Percentiles rank a stretch among this genome's conserved stretches.
These are phyloP conservation scores for Sesbania bispinosa DNA, from an alignment of 306 rosid genomes.

Conservation along the genomic window DNA sequence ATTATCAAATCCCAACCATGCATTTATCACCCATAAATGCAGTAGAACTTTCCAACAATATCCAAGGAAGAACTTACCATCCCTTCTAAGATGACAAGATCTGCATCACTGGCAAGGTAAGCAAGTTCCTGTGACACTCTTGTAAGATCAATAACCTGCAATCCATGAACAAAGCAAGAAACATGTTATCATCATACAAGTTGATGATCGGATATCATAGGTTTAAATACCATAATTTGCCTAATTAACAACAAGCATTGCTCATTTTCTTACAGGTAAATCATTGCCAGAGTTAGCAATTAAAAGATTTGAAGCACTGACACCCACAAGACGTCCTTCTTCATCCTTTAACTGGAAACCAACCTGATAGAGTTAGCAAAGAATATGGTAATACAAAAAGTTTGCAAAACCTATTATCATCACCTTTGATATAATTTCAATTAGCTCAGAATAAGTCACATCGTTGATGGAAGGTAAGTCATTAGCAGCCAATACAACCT, in stretches of 20 bases:
- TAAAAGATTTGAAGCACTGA: constrained; percentile 69
- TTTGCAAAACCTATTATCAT: neutral
- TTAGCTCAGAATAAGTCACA: constrained; percentile 70
- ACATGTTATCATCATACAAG: neutral
- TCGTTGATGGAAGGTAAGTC: constrained; percentile 96
- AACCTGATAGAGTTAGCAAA: constrained; percentile 29
- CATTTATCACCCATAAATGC: neutral
- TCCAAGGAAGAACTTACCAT: constrained; percentile 63
- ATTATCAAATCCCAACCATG: neutral
- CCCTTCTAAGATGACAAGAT: constrained; percentile 89
- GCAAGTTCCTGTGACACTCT: constrained; percentile 84
- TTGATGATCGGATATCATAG: neutral
- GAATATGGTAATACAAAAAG: constrained; percentile 12
- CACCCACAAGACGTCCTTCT: constrained; percentile 59
- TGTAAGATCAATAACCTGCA: constrained; percentile 89
- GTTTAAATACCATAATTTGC: constrained; percentile 2
- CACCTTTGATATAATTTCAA: constrained; percentile 82
- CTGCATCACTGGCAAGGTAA: constrained; percentile 81
- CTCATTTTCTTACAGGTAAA: constrained; percentile 79
- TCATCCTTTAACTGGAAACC: constrained; percentile 79
- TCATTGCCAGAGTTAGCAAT: constrained; percentile 92
- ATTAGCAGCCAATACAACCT: constrained; percentile 97
- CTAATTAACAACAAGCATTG: neutral
- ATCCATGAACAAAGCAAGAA: constrained; percentile 15
- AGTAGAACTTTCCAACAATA: constrained; percentile 1